phyloP scores from a whole-genome alignment of 169 alveolate genomes.

The Cryptosporidium felis region DNA sequence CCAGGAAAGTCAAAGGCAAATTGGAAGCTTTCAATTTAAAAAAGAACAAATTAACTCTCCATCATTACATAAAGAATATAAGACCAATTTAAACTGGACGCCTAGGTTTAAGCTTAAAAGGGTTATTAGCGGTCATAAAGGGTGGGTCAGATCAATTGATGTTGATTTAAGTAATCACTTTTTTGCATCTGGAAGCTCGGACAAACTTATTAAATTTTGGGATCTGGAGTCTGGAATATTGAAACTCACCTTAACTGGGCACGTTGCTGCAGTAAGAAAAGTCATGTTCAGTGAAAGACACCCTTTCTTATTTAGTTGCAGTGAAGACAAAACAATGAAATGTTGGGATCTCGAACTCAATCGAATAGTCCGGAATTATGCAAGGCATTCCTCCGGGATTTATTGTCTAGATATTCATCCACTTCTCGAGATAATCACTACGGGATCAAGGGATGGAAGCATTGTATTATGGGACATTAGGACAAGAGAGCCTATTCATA shows the following conservation, averaged over 20 bases:
- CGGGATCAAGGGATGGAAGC: constrained; percentile 98
- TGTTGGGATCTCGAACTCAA: constrained; percentile 99
- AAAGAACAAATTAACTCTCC: no score
- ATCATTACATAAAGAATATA: no score
- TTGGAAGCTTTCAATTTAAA: no score
- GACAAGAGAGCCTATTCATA: constrained; percentile 92
- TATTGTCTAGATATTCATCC: constrained; percentile 96
- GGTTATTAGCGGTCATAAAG: constrained; percentile 97
- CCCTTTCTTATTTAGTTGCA: constrained; percentile 97
- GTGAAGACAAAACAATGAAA: constrained; percentile 96
- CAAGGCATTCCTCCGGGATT: constrained; percentile 96
- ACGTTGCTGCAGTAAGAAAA: constrained; percentile 94
- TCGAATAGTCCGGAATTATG: constrained; percentile 95
- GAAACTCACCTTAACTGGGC: constrained; percentile 97
- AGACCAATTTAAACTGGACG: no score
- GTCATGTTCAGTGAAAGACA: constrained; percentile 92
- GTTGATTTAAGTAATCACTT: constrained; percentile 95
- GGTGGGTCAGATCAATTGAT: constrained; percentile 97
- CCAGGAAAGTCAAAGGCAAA: no score
- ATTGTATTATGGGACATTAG: constrained; percentile 99
- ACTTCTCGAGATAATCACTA: constrained; percentile 91
- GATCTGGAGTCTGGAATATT: constrained; percentile 96
- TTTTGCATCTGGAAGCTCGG: constrained; percentile 96
- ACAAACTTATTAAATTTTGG: constrained; percentile 97
- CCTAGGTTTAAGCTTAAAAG: constrained; percentile 96